phyloP scores from a whole-genome alignment of 2,329 filamentous ascomycete genomes.

The Pestalotiopsis sp. region DNA sequence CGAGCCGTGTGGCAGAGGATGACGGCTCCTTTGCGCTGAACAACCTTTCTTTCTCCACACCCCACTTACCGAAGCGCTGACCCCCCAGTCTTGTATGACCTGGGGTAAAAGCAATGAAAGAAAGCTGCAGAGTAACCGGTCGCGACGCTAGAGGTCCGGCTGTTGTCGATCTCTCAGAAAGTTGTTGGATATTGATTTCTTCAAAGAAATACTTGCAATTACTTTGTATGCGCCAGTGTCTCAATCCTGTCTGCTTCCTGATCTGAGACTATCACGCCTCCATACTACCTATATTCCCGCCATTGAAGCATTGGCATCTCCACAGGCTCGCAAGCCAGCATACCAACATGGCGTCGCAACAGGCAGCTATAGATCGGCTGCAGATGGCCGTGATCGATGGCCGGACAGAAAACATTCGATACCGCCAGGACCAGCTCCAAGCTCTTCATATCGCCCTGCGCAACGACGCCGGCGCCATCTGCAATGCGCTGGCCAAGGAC shows the following conservation, averaged over 20 bases:
- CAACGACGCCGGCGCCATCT: slow-evolving; percentile 27
- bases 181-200: not conserved
- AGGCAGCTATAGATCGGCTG: slow-evolving; percentile 28
- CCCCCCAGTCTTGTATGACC: not conserved
- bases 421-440: slow-evolving; percentile 39
- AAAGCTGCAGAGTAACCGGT: not conserved
- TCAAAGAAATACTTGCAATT: not conserved
- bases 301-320: not conserved
- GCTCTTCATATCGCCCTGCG: slow-evolving; percentile 34
- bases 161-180: not conserved
- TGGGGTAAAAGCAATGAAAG: not conserved
- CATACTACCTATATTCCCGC: no score
- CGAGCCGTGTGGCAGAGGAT: slow-evolving; percentile 2
- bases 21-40: not conserved
- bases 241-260: not conserved
- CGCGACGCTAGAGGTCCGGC: not conserved
- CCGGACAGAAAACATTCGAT: slow-evolving; percentile 36
- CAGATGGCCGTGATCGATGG: slow-evolving; percentile 37
- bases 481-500: slow-evolving; percentile 32
- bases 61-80: slow-evolving; percentile 10
- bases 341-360: slow-evolving; percentile 13
- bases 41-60: not conserved
- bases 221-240: not conserved
- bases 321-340: not conserved
- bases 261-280: not conserved